Evolutionary conservation across 225 moss, liverwort and hornwort genomes (phyloP).

Genomic region (Physcomitrium patens): DNA sequence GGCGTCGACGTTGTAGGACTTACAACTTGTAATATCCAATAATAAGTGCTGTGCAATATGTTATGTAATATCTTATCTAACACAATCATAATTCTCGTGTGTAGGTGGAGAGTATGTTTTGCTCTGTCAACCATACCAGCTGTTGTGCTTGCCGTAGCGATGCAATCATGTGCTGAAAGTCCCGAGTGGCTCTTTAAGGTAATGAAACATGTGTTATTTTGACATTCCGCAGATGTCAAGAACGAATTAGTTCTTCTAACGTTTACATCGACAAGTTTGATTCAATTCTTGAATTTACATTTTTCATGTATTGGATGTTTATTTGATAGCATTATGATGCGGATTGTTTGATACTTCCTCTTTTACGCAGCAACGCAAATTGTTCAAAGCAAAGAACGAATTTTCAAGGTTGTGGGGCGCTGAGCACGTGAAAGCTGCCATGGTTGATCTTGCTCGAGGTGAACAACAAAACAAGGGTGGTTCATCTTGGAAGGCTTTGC

Average conservation of each 20-base stretch:
- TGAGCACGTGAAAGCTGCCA: constrained; percentile 66
- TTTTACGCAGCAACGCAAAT: constrained; percentile 42
- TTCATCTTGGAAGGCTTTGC: constrained; percentile 64
- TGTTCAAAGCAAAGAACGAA: constrained; percentile 46
- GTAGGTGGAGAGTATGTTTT: constrained; percentile 65
- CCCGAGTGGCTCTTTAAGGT: constrained; percentile 70
- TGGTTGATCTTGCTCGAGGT: constrained; percentile 64
- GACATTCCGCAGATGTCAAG: neutral
- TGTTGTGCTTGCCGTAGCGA: constrained; percentile 47
- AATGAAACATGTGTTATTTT: neutral
- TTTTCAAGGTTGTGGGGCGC: constrained; percentile 64
- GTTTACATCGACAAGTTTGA: neutral
- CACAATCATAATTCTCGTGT: neutral
- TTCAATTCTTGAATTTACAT: neutral
- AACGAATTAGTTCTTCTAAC: neutral
- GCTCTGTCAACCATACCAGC: constrained; percentile 51
- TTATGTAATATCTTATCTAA: neutral
- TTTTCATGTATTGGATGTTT: neutral
- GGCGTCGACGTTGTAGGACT: neutral
- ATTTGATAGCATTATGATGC: neutral
- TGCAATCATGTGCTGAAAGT: constrained; percentile 61
- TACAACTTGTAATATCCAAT: accelerated
- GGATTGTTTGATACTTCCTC: neutral
- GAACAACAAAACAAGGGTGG: constrained; percentile 60
- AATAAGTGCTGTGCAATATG: accelerated